phyloP scores from a whole-genome alignment of 108 stramenopile species.

The Asterionellopsis glacialis region DNA sequence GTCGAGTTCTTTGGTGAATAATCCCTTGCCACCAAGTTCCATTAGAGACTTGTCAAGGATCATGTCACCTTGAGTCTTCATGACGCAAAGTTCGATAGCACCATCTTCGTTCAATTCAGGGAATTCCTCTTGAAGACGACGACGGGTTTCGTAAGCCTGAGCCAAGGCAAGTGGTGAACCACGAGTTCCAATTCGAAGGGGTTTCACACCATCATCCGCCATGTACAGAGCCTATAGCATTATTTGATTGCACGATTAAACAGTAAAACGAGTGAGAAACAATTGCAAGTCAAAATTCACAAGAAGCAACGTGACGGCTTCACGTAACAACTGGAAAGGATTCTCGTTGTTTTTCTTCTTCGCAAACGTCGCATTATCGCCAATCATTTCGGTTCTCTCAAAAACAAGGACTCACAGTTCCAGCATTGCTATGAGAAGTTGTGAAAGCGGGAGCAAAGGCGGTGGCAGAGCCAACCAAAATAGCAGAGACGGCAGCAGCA shows the following conservation, averaged over 20 bases:
- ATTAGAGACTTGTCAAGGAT: constrained; percentile 98
- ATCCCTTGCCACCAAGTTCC: constrained; percentile 99
- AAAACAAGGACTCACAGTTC: constrained; percentile 26
- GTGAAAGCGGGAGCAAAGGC: constrained; percentile 56
- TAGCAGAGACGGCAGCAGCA: constrained; percentile 36
- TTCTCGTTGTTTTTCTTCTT: neutral
- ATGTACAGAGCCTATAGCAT: constrained; percentile 65
- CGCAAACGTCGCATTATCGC: neutral
- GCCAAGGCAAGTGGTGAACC: constrained; percentile 98
- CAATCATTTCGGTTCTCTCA: neutral
- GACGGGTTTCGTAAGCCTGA: constrained; percentile 96
- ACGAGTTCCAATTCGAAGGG: constrained; percentile 95
- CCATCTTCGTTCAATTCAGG: constrained; percentile 92
- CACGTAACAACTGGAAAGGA: too few species aligned
- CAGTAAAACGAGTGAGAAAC: neutral
- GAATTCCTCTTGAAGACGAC: constrained; percentile 85
- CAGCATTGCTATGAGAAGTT: constrained; percentile 4
- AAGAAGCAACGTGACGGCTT: too few species aligned
- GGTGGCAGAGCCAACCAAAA: constrained; percentile 43
- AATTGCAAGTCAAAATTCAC: neutral
- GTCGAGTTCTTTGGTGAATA: constrained; percentile 99
- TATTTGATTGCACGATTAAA: constrained; percentile 8
- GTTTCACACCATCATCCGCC: constrained; percentile 50
- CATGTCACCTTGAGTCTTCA: constrained; percentile 99
- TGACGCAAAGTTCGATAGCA: constrained; percentile 94